A percentile compares a stretch with the other conserved stretches of the same genome.
Conservation (phyloP, 176 grass and related monocot genomes). For the Rhynchospora tenuis region DNA sequence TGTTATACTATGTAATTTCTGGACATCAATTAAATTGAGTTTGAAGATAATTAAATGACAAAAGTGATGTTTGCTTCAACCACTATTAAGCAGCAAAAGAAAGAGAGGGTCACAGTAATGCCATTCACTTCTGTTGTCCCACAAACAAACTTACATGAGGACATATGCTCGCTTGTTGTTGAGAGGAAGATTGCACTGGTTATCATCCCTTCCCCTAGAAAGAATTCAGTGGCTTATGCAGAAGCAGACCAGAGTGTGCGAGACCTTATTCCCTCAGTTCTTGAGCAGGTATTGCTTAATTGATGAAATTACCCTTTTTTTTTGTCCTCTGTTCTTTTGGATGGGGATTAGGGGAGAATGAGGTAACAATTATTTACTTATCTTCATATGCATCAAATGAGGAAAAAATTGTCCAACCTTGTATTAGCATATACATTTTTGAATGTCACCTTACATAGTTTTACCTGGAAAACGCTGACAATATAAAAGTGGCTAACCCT, state of each 20-base stretch:
- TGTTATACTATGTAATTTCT: too few species aligned
- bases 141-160: slow-evolving; percentile 33
- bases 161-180: slow-evolving; percentile 29
- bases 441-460: too few species aligned
- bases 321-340: background rate
- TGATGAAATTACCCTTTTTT: background rate
- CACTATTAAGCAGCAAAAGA: slow-evolving; percentile 13
- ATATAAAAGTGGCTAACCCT: background rate
- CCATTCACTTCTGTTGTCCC: slow-evolving; percentile 37
- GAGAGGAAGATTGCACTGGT: slow-evolving; percentile 26
- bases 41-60: background rate
- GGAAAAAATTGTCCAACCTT: background rate
- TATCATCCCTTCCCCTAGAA: slow-evolving; percentile 27
- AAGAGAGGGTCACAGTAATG: slow-evolving; percentile 14
- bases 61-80: background rate
- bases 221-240: background rate
- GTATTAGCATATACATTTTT: background rate
- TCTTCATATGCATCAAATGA: too few species aligned
- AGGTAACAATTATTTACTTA: too few species aligned
- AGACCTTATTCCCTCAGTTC: slow-evolving; percentile 19
- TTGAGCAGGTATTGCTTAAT: slow-evolving; percentile 20
- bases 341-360: too few species aligned
- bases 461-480: too few species aligned
- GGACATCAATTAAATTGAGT: too few species aligned
- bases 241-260: slow-evolving; percentile 16